Evolutionary conservation across 805 yeast genomes (phyloP).

Genomic region (Hanseniaspora pseudoguilliermondii): DNA sequence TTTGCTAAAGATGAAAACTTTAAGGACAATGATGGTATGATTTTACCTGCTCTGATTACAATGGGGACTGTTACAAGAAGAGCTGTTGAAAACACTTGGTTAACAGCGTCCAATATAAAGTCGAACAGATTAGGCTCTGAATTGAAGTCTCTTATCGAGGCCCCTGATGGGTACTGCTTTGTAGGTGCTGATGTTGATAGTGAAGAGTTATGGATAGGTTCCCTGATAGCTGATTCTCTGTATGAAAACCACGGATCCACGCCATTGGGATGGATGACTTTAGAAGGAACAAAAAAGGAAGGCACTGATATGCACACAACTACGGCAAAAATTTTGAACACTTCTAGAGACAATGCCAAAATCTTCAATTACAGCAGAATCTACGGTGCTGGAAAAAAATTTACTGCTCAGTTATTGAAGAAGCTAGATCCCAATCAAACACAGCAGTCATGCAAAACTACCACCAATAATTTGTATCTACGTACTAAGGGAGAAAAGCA

Average conservation of each 20-base stretch:
- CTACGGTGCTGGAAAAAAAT: conserved; percentile 92
- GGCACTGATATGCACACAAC: conserved; percentile 93
- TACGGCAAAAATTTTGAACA: conserved; percentile 81
- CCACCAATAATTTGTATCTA: conserved; percentile 56
- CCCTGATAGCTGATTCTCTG: conserved; percentile 82
- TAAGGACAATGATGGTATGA: conserved; percentile 44
- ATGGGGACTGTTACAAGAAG: conserved; percentile 97
- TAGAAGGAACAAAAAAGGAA: conserved; percentile 83
- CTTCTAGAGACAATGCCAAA: conserved; percentile 83
- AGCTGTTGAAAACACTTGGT: conserved; percentile 95
- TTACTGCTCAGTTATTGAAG: conserved; percentile 71
- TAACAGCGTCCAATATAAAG: conserved; percentile 93
- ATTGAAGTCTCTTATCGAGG: conserved; percentile 68
- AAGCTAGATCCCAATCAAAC: conserved; percentile 64
- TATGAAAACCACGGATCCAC: conserved; percentile 89
- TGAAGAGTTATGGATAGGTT: conserved; percentile 96
- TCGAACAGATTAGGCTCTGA: conserved; percentile 80
- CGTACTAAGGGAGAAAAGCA: conserved; percentile 64
- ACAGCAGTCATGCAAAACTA: conserved; percentile 50
- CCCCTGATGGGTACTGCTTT: conserved; percentile 80
- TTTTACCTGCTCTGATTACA: conserved; percentile 69
- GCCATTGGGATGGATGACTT: conserved; percentile 97
- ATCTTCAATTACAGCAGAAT: conserved; percentile 93
- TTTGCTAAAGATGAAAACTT: conserved; percentile 1
- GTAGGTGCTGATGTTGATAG: conserved; percentile 99